phyloP scores from a whole-genome alignment of 495 filamentous ascomycete genomes.

The Xylaria scruposa region DNA sequence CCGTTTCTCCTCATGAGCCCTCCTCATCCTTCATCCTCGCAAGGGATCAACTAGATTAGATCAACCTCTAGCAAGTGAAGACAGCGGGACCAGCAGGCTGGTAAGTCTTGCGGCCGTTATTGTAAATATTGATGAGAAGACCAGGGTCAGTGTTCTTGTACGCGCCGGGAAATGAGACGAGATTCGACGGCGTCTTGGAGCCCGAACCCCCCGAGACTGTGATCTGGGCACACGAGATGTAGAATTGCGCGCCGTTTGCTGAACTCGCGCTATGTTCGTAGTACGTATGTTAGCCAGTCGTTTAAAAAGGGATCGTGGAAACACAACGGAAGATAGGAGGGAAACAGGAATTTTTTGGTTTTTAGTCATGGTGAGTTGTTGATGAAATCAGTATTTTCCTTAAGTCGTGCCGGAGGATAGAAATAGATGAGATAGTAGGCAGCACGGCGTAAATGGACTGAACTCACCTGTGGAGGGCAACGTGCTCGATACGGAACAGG shows the following conservation, averaged over 20 bases:
- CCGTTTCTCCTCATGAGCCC: background rate
- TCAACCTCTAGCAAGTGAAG: slow-evolving; percentile 30
- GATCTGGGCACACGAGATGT: slow-evolving; percentile 58
- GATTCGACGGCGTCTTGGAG: slow-evolving; percentile 41
- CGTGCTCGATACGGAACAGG: slow-evolving; percentile 65
- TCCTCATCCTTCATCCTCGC: background rate
- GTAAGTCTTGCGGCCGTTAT: slow-evolving; percentile 41
- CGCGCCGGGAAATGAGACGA: slow-evolving; percentile 53
- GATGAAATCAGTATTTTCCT: background rate
- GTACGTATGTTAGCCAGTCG: background rate
- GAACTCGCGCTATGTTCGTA: slow-evolving; percentile 39
- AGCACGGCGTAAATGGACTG: background rate
- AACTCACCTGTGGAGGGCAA: slow-evolving; percentile 53
- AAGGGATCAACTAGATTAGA: background rate
- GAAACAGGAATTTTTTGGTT: background rate
- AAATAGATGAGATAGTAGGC: background rate
- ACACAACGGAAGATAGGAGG: background rate
- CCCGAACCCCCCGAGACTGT: slow-evolving; percentile 50
- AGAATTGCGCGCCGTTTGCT: slow-evolving; percentile 60
- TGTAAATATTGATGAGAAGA: slow-evolving; percentile 57
- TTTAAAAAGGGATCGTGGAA: background rate
- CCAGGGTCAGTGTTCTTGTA: slow-evolving; percentile 52
- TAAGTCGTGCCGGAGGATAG: background rate
- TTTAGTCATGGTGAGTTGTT: background rate
- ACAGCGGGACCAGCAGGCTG: slow-evolving; percentile 39